Conservation (phyloP, 2,329 filamentous ascomycete species). For the Juglanconis sp. region DNA sequence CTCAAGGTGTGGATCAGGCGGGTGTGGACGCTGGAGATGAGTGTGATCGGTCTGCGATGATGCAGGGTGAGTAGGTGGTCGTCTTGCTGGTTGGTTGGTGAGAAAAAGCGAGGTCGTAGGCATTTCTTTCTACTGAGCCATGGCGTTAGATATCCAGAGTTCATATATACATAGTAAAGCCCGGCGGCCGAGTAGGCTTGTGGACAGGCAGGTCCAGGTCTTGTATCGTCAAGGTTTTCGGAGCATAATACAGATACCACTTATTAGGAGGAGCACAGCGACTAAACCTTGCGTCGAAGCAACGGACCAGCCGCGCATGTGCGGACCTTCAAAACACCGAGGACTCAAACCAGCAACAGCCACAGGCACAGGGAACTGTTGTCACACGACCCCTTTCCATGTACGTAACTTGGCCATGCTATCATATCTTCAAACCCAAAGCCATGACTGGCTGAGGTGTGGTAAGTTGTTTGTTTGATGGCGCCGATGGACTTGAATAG, state of each 20-base stretch:
- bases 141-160: background rate
- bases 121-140: background rate
- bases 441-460: too few species aligned
- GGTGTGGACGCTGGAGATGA: conserved; percentile 99
- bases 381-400: too few species aligned
- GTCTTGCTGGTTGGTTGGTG: background rate
- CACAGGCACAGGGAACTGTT: too few species aligned
- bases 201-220: background rate
- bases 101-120: background rate
- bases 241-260: conserved; percentile 19
- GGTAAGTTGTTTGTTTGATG: too few species aligned
- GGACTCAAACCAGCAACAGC: too few species aligned
- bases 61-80: background rate
- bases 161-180: background rate
- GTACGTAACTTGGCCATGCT: too few species aligned
- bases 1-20: conserved; percentile 97
- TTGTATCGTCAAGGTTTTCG: background rate
- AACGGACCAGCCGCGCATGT: too few species aligned
- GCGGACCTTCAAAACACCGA: too few species aligned
- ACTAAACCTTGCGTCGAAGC: background rate
- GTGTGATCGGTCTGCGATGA: conserved; percentile 79
- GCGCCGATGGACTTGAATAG: too few species aligned
- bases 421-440: too few species aligned
- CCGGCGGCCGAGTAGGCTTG: background rate
- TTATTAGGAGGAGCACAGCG: background rate